Conservation (phyloP, 1,284 basidiomycete species). For the Tremellales sp. region DNA sequence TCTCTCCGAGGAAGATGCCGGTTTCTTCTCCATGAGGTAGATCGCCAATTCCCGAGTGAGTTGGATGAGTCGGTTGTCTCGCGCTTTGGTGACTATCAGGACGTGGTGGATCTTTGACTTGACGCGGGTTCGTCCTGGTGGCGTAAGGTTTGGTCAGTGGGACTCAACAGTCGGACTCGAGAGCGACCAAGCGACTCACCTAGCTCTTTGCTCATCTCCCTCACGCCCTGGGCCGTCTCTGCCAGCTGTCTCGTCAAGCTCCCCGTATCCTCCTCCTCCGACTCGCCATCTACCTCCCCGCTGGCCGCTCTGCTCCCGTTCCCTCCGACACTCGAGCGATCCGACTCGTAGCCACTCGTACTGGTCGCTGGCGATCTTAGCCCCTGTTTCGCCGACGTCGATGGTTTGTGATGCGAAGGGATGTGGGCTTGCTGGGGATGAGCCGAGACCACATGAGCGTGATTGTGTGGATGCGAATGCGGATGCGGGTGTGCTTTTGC, state of each 20-base stretch:
- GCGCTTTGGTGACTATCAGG: conserved; percentile 95
- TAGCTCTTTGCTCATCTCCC: conserved; percentile 98
- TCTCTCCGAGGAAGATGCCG: conserved; percentile 3
- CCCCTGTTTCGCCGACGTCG: conserved; percentile 3
- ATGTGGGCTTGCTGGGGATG: background rate
- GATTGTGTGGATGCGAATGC: background rate
- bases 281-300: conserved; percentile 8
- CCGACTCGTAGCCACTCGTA: conserved; percentile 35
- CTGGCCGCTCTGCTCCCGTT: conserved; percentile 6
- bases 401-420: conserved; percentile 3
- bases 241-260: conserved; percentile 89
- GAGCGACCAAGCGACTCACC: conserved; percentile 56
- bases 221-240: conserved; percentile 92
- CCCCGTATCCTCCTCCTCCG: conserved; percentile 55
- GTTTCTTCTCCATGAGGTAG: conserved; percentile 80
- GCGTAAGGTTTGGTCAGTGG: too few relatives aligned
- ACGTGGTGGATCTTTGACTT: conserved; percentile 87
- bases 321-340: conserved; percentile 20
- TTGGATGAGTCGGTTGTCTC: conserved; percentile 93
- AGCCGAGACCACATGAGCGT: background rate
- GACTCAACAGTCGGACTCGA: conserved; percentile 1
- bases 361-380: conserved; percentile 10
- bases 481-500: background rate
- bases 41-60: conserved; percentile 90
- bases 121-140: conserved; percentile 82